Evolutionary conservation across 176 grass and related monocot species (phyloP), one percentile per base, ranked within the genome.

Genomic region (Carex myosuroides): DNA sequence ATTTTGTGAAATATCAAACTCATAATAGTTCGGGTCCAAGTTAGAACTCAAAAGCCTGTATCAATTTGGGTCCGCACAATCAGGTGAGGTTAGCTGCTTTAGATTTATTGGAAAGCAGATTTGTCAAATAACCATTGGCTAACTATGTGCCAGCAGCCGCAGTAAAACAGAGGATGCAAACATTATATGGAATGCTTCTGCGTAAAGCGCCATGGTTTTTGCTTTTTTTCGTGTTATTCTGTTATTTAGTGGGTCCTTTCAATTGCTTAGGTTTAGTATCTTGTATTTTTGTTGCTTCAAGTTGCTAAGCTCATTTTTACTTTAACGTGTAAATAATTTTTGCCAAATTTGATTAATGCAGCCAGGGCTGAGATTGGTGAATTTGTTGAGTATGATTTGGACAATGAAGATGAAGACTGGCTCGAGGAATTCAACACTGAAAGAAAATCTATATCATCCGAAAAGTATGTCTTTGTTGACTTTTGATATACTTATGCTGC

Each of bases 391-490:
- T 98, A 98, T 86, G 95, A 98, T 87, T 84, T 98, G 82, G 95
- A 98, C 60, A 91, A 94, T 70, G 95, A 98, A 84, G 92, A 98
- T 82, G 95, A 98, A 80, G 92, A 98, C 48, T 98, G 95, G 95
- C 95, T 98, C 84, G 92, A 95, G 71, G 89, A 93, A 54, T 93
- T 91, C 50, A 95, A 95, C 77, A 90, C 88, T n/a, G 95, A 98
- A 83, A 80, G 89, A 80, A 95, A 95, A 70, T 93, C 87, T 88
- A 83, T 95, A 79, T 86, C 89, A 59, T 73, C 89, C 71, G 95
- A 98, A 91, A 98, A 89, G 95, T 98, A 95, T 87, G 90, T 86
- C 73, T 85, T 71, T 84, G 61, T n/a, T 83, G 52, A 22, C 3
- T 83, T 64, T 1, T 81, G 50, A 56, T 69, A 42, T 70, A 33